Base-by-base conservation (phyloP, 305 asterid species). In the Solanum aculeatissimum region DNA sequence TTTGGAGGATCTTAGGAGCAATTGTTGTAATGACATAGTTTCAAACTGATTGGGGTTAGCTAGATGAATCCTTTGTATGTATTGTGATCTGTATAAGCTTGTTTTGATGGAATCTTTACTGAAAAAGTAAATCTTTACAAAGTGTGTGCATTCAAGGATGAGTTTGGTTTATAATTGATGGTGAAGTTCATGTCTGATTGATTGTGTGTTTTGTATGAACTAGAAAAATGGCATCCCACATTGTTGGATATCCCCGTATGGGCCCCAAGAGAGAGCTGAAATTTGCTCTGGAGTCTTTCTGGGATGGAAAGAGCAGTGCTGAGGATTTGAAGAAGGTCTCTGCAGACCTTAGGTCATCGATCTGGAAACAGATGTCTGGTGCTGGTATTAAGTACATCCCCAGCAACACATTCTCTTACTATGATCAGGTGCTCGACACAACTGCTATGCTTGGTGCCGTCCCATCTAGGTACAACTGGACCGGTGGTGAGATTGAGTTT, bases 261-360 rank as follows among this genome's bases (percentile, higher is more conserved):
- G 98, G 98, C 86, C 98, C 97, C 18, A 94, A 94, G 92, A 93
- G 98, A 88, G 98, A 94, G 93, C 93, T 94, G 77, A 94, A 94
- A 88, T 94, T 94, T 85, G 96, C 98, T 89, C 88, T 94, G 18
- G 98, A 94, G 83, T 94, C 98, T 35, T 93, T 93, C 92, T 94
- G 98, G 97, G 97, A 94, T 91, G 93, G 94, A 85, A 94, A 94
- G 91, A 92, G 93, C 90, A 92, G 91, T 78, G 94, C 97, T 1
- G 96, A 93, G 86, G 97, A 93, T 15, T 86, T 93, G 93, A 92
- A 93, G 51, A 93, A 91, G 93, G 97, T 92, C 82, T 81, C 96
- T 0, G 90, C 91, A 58, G 96, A 93, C 43, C 95, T 94, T 82
- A 93, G 98, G 82, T 87, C 97, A 42, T 91, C 95, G 84, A 94